Base-by-base conservation (phyloP, 805 yeast genomes). In the Candida fluviatilis region DNA sequence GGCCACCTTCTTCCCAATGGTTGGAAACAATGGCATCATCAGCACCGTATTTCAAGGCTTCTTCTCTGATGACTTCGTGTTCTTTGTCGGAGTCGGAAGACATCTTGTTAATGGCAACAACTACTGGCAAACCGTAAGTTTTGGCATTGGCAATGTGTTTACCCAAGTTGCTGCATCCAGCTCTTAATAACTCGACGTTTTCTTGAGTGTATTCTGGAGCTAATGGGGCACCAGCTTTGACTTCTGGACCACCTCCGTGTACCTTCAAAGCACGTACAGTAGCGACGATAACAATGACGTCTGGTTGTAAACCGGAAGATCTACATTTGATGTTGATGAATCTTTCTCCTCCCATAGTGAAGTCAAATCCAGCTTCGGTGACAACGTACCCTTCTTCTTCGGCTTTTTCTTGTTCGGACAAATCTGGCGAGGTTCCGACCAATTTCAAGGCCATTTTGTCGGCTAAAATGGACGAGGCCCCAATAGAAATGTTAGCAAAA, bases 341-440 rank as follows among this genome's bases (percentile, higher is more conserved):
- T 55, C 98, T 78, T 71, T 91, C 99, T 51, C 98, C 98, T 49
- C 99, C 99, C 98, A 91, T 91, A 35, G 97, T 91, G 73, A 93
- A 91, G 65, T 91, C 98, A 67, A 91, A 91, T 37, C 99, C 99
- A 28, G 98, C 97, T 64, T 91, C 99, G 36, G 99, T 91, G 44
- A 91, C 87, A 39, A 89, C 98, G 58, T 78, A 91, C 49, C 98
- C 98, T 44, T 71, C 69, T 40, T 50, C 43, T 39, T 71, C 70
- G 36, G 64, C 52, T 53, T 69, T 66, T 46, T 63, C 69, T 34
- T 66, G 67, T 14, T 62, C 62, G 17, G 66, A 45, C 46, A 68
- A 60, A 38, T 62, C 66, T 14, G 73, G 66, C 16, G 75, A 61
- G 13, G 95, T 89, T 21, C 35, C 35, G 13, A 33, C 35, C 51